These are phyloP conservation scores for Talaromyces piceae DNA, from an alignment of 2,329 filamentous ascomycete genomes.

Conservation along the genomic window DNA sequence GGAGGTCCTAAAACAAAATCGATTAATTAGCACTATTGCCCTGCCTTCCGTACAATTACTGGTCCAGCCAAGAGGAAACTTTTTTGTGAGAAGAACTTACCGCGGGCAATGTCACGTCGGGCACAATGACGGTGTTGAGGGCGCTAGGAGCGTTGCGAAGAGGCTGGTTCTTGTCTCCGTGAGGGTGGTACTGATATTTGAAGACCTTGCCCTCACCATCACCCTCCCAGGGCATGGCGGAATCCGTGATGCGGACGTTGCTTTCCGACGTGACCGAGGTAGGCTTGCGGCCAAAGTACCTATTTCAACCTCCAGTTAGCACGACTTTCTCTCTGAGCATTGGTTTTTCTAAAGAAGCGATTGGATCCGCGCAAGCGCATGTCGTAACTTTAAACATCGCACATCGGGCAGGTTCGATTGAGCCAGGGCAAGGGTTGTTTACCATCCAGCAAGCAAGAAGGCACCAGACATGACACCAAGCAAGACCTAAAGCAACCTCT, in stretches of 20 bases:
- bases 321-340: not conserved
- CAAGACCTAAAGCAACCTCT: conserved; percentile 58
- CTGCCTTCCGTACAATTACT: not conserved
- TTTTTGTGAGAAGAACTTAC: conserved; percentile 43
- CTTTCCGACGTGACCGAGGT: conserved; percentile 78
- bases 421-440: conserved; percentile 14
- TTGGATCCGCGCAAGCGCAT: not conserved
- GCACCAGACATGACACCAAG: conserved; percentile 84
- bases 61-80: too few species aligned
- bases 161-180: conserved; percentile 66
- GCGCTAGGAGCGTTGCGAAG: conserved; percentile 90
- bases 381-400: not conserved
- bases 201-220: conserved; percentile 56
- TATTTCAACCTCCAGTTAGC: conserved; percentile 8
- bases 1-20: conserved; percentile 58
- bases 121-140: conserved; percentile 88
- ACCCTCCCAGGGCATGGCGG: conserved; percentile 87
- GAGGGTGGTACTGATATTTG: conserved; percentile 75
- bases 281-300: conserved; percentile 67
- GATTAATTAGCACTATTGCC: not conserved
- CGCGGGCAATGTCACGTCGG: conserved; percentile 87
- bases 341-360: not conserved
- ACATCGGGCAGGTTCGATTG: conserved; percentile 16
- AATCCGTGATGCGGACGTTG: conserved; percentile 63
- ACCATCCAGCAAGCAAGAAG: conserved; percentile 78